Base-by-base conservation (phyloP, 2,329 filamentous ascomycete genomes). In the Fusarium protoensiforme region DNA sequence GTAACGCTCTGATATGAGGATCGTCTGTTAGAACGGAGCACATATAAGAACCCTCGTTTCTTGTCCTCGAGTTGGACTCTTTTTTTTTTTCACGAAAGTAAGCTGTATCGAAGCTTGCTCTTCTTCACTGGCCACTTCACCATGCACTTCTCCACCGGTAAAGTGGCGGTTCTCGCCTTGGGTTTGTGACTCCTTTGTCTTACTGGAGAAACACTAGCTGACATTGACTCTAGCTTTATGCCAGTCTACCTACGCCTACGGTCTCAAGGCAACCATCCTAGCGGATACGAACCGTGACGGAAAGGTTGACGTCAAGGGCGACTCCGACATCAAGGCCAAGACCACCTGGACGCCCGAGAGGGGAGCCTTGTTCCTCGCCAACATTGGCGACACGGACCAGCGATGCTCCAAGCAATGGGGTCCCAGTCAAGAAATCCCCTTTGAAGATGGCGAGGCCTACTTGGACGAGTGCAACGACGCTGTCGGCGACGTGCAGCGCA, bases 221-320 rank as follows among this genome's bases (percentile, higher is more conserved):
- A 68, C 46, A 31, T 67, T 14, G n/a, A 48, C 1, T 2, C 1
- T 6, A 74, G 71, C 61, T 2, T 24, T 73, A 18, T 22, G 61
- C 54, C 36, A 58, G 11, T 63, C 71, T 0, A 64, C 67, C 41
- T 22, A 43, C 36, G 71, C 71, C 2, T 27, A 43, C 39, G 71
- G 71, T 2, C 61, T 74, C 11, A 67, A 54, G 33, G 68, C 58
- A 5, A 53, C 71, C 10, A 80, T 80, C 5, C 69, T 73, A 10
- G 82, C 82, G n/a, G 82, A 84, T 66, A 82, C 77, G 10, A 83
- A 84, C 60, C 80, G 82, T 2, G 82, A 84, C 48, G 82, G 82
- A 9, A 48, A 63, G 1, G 72, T 83, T 51, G 78, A 83, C 41
- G 56, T 58, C 3, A 33, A 56, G 1, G 65, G 61, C 53, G 22